Percentiles rank a stretch among this genome's conserved stretches.
Evolutionary conservation across 2,329 filamentous ascomycete species (phyloP).

Genomic region (Ophiostoma perfectum): DNA sequence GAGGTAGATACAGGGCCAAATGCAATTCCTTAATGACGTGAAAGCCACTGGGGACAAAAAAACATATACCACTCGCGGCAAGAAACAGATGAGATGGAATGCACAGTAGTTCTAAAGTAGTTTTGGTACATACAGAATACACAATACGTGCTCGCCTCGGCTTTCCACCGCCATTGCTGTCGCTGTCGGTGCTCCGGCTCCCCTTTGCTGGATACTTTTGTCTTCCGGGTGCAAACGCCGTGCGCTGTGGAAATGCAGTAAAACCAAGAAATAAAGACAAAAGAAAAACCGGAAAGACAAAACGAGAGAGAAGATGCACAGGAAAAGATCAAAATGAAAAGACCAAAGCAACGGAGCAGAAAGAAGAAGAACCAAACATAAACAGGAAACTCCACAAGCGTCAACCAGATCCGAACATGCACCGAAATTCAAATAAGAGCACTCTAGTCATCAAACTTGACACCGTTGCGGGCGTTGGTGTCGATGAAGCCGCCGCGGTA

Average conservation of each 20-base stretch:
- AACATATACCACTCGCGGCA: no score
- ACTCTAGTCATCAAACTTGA: slow-evolving; percentile 69
- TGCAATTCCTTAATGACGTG: no score
- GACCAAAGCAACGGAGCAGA: not conserved
- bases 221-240: slow-evolving; percentile 17
- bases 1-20: no score
- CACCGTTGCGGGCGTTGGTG: slow-evolving; percentile 70
- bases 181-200: not conserved
- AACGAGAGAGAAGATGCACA: not conserved
- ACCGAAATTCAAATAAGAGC: not conserved
- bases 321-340: not conserved
- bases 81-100: not conserved
- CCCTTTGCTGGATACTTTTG: slow-evolving; percentile 14
- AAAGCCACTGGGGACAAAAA: no score
- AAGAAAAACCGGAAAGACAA: not conserved
- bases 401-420: not conserved
- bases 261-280: not conserved
- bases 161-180: not conserved
- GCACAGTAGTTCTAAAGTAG: not conserved
- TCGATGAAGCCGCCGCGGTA: slow-evolving; percentile 89
- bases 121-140: not conserved
- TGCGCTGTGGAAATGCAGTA: slow-evolving; percentile 19
- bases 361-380: not conserved
- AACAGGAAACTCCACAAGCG: not conserved
- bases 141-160: not conserved